These are phyloP conservation scores for Neurospora cerealis DNA, from an alignment of 495 filamentous ascomycete species.

Conservation along the genomic window DNA sequence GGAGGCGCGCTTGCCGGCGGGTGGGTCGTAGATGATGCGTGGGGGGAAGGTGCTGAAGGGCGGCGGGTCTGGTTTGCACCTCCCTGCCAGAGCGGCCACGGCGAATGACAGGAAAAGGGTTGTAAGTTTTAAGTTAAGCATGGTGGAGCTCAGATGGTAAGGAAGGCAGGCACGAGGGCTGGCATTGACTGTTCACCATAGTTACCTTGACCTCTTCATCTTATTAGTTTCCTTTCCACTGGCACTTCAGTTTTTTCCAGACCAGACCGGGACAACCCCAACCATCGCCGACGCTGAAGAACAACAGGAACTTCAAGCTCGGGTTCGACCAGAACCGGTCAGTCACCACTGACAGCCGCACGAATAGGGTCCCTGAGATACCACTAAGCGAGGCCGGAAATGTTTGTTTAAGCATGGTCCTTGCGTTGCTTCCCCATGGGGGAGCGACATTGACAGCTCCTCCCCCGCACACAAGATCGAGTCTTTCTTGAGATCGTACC, in stretches of 20 bases:
- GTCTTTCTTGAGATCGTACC: background rate
- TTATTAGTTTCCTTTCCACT: background rate
- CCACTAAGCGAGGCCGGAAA: background rate
- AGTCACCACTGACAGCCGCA: background rate
- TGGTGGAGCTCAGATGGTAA: background rate
- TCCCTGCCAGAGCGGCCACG: background rate
- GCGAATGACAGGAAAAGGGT: background rate
- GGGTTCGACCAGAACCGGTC: background rate
- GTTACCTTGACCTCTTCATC: background rate
- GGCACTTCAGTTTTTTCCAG: background rate
- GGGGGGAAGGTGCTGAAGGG: constrained; percentile 19
- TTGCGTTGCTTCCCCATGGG: background rate
- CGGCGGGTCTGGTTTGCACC: background rate
- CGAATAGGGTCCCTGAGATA: background rate
- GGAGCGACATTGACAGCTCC: background rate
- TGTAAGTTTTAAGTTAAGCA: background rate
- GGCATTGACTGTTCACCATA: no score
- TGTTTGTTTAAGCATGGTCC: background rate
- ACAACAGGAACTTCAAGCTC: background rate
- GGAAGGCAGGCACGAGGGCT: background rate
- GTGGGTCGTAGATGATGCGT: constrained; percentile 33
- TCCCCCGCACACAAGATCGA: background rate
- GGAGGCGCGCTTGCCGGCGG: constrained; percentile 26
- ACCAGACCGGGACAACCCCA: background rate
- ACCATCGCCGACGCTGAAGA: background rate